Percentiles rank a stretch among this genome's conserved stretches.
These are phyloP conservation scores for Albizia julibrissin DNA, from an alignment of 306 rosid species.

Conservation along the genomic window DNA sequence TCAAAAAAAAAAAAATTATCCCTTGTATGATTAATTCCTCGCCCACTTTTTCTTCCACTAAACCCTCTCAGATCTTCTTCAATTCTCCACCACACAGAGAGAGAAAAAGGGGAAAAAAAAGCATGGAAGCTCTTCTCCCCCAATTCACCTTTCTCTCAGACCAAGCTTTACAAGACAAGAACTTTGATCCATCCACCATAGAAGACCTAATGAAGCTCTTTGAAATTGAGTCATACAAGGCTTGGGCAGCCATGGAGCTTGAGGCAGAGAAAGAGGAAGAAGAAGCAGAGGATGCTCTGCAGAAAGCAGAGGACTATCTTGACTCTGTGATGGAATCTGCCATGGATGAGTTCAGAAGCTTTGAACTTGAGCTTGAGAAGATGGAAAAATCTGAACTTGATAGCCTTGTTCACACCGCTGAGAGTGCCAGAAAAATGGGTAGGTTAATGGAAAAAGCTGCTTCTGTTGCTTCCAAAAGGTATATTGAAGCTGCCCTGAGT, in stretches of 20 bases:
- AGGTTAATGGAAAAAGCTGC: conserved; percentile 73
- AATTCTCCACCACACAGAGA: neutral
- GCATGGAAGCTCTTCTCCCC: conserved; percentile 78
- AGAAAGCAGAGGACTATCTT: conserved; percentile 67
- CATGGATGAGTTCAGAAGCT: conserved; percentile 81
- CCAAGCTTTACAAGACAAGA: conserved; percentile 69
- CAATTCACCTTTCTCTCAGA: conserved; percentile 76
- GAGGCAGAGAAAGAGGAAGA: conserved; percentile 55
- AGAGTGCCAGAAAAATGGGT: conserved; percentile 75
- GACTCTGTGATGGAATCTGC: conserved; percentile 85
- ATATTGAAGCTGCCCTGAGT: conserved; percentile 71
- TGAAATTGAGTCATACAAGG: conserved; percentile 90
- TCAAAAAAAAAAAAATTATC: neutral
- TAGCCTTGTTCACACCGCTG: conserved; percentile 54
- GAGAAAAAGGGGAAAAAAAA: neutral
- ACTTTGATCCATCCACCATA: conserved; percentile 76
- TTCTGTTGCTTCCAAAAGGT: conserved; percentile 66
- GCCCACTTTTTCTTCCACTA: conserved; percentile 6
- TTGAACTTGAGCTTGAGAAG: conserved; percentile 70
- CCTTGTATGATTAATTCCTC: neutral
- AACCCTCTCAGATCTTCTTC: conserved; percentile 33
- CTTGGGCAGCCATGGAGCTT: conserved; percentile 86
- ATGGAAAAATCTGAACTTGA: conserved; percentile 49
- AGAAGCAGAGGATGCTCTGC: conserved; percentile 58
- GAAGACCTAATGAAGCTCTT: conserved; percentile 84